A percentile compares a stretch with the other conserved stretches of the same genome.
phyloP scores from a whole-genome alignment of 1,284 basidiomycete species.

The Ceratobasidium papillatum region DNA sequence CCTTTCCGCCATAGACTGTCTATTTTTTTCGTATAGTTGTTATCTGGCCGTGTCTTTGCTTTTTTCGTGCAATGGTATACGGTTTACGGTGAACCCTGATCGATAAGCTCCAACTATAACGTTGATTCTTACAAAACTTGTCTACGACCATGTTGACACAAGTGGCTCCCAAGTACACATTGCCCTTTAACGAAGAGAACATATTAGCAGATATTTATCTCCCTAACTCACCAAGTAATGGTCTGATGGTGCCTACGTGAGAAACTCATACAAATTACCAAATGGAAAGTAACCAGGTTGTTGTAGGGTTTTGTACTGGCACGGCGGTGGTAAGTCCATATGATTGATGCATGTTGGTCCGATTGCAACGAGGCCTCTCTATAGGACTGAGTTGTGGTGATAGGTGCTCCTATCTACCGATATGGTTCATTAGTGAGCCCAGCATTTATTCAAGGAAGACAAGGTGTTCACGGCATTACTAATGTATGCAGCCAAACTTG shows the following conservation, averaged over 20 bases:
- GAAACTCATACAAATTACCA: neutral
- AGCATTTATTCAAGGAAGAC: neutral
- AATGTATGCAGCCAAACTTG: neutral
- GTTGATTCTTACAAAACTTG: neutral
- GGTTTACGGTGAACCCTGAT: slow-evolving; percentile 15
- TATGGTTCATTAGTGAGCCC: slow-evolving; percentile 25
- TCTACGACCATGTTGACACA: neutral
- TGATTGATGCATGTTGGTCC: neutral
- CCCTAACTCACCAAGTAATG: neutral
- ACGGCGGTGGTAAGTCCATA: slow-evolving; percentile 20
- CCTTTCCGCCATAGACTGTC: slow-evolving; percentile 34
- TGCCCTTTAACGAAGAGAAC: neutral
- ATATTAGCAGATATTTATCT: slow-evolving; percentile 22
- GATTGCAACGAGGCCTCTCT: neutral
- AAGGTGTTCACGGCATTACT: no score
- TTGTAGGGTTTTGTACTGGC: slow-evolving; percentile 37
- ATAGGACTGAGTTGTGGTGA: slow-evolving; percentile 30
- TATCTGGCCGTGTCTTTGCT: slow-evolving; percentile 25
- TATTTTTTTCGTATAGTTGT: slow-evolving; percentile 33
- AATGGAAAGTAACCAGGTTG: neutral
- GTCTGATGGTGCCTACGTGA: neutral
- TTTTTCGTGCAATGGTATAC: slow-evolving; percentile 37
- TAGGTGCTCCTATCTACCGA: slow-evolving; percentile 24
- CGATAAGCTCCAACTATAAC: neutral
- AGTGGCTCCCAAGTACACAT: neutral